Conservation (phyloP, 2,329 filamentous ascomycete genomes). For the Paecilomyces sp. region DNA sequence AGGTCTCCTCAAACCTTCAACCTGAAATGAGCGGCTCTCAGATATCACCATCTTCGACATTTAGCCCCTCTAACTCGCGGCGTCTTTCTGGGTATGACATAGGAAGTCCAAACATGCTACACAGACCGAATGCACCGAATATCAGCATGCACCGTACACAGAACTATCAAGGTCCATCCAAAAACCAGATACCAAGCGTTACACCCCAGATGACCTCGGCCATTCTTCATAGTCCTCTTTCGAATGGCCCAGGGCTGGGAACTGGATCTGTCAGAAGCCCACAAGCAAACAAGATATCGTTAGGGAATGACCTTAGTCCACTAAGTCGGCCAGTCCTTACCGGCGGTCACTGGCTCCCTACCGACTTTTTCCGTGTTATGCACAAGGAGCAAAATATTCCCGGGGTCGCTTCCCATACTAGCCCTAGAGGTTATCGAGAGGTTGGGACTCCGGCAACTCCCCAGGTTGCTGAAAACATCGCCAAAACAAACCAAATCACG, state of each 20-base stretch:
- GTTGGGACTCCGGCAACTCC: conserved; percentile 4
- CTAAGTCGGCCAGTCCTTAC: conserved; percentile 20
- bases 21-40: background rate
- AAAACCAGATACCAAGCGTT: background rate
- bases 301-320: conserved; percentile 18
- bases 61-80: background rate
- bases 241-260: background rate
- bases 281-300: conserved; percentile 7
- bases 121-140: background rate
- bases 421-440: conserved; percentile 11
- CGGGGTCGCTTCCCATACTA: conserved; percentile 9
- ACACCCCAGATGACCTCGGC: conserved; percentile 4
- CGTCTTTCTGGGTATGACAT: background rate
- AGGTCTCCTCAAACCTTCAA: background rate
- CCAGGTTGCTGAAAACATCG: too few relatives aligned
- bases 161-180: background rate
- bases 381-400: conserved; percentile 7
- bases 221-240: conserved; percentile 6
- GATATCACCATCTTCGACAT: background rate
- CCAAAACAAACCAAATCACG: too few relatives aligned
- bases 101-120: background rate
- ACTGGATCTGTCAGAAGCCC: background rate
- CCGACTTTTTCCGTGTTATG: conserved; percentile 18
- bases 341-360: conserved; percentile 32
- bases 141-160: background rate